Evolutionary conservation across 768 basidiomycete species (phyloP).

Genomic region (Leccinum subgranulosum): DNA sequence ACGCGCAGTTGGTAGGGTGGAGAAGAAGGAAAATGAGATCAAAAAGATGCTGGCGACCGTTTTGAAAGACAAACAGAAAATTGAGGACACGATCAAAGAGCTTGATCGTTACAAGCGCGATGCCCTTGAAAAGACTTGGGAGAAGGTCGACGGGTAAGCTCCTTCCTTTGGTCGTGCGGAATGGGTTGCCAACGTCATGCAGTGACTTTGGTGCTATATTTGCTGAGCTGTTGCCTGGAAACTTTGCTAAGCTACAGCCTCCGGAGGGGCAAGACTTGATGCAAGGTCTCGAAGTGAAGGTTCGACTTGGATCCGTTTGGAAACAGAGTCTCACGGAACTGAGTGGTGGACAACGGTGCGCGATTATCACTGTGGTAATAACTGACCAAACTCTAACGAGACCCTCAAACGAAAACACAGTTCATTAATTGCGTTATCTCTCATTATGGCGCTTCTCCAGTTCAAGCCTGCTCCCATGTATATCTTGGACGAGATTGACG

Average conservation of each 20-base stretch:
- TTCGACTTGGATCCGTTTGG: constrained; percentile 92
- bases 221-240: constrained; percentile 91
- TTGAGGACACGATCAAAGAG: constrained; percentile 89
- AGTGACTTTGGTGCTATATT: constrained; percentile 98
- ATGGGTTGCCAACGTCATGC: neutral
- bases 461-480: constrained; percentile 99
- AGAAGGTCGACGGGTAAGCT: constrained; percentile 85
- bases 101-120: constrained; percentile 94
- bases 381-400: neutral
- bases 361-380: neutral
- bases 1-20: constrained; percentile 55
- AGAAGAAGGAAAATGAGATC: constrained; percentile 86
- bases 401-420: constrained; percentile 39
- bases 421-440: constrained; percentile 93
- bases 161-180: neutral
- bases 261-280: constrained; percentile 93
- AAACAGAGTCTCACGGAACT: constrained; percentile 96
- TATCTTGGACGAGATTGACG: constrained; percentile 98
- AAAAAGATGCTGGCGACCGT: constrained; percentile 88
- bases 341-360: constrained; percentile 93
- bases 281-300: constrained; percentile 96
- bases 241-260: constrained; percentile 92
- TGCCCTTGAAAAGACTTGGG: constrained; percentile 92
- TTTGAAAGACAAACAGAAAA: constrained; percentile 90
- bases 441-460: constrained; percentile 98